Percentiles rank a stretch among this genome's conserved stretches.
phyloP scores from a whole-genome alignment of 2,329 filamentous ascomycete genomes.

The Stenocarpella maydis region DNA sequence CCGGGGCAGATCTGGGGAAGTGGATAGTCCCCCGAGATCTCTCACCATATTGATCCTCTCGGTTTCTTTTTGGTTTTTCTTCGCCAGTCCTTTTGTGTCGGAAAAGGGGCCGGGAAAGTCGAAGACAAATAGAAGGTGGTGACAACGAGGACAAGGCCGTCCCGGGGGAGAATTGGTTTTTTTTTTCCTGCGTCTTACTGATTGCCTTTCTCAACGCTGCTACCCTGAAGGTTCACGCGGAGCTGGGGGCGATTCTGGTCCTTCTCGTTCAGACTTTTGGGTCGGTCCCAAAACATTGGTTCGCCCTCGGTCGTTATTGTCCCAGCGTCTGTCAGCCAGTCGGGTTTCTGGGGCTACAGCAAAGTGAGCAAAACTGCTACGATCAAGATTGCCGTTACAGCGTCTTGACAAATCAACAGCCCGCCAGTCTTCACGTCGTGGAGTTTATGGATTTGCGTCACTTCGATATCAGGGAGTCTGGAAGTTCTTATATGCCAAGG shows the following conservation, averaged over 20 bases:
- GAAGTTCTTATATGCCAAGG: conserved; percentile 17
- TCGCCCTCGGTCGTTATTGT: conserved; percentile 12
- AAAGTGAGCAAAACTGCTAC: conserved; percentile 3
- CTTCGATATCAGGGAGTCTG: conserved; percentile 5
- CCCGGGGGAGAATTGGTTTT: neutral
- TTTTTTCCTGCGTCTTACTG: neutral
- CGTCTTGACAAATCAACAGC: neutral
- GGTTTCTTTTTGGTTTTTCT: neutral
- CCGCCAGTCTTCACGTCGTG: neutral
- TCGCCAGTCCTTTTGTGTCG: neutral
- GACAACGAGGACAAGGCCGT: neutral
- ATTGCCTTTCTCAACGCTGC: neutral
- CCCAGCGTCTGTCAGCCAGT: neutral
- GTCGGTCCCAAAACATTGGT: conserved; percentile 3
- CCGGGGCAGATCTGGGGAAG: conserved; percentile 27
- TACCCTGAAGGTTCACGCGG: neutral
- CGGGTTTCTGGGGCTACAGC: conserved; percentile 3
- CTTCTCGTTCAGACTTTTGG: neutral
- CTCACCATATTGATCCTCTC: conserved; percentile 12
- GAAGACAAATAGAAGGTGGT: conserved; percentile 14
- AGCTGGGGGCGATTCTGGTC: neutral
- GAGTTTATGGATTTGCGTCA: neutral
- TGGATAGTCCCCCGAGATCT: neutral
- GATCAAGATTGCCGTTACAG: conserved; percentile 2
- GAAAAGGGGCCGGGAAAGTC: conserved; percentile 22